Evolutionary conservation across 352 stramenopile genomes (phyloP), one percentile per base, ranked within the genome.

Genomic region (Phytopythium chamaehyphon): DNA sequence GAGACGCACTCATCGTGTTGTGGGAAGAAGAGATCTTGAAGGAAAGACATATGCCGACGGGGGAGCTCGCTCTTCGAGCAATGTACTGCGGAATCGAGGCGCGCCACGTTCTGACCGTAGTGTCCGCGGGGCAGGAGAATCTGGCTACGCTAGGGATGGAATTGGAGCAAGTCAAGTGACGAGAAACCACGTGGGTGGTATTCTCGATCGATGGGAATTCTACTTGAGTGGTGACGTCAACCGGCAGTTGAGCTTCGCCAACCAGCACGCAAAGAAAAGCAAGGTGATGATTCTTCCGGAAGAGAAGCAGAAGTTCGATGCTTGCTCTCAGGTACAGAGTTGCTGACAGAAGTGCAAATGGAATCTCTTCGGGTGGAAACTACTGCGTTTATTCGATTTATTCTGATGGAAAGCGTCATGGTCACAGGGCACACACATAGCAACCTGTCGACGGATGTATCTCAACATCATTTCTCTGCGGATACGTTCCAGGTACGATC

Each of bases 131-230:
- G 8, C 47, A 53, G 22, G 47, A 49, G 11, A 42, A 59, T 4
- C 50, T 69, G 0, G 58, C 24, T 10, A 71, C 72, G 4, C 58
- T 95, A 2, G 76, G 79, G 0, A 90, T 96, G 76, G 86, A 23
- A 83, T 96, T 53, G 86, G 86, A 3, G 73, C 82, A 7, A 92
- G 84, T 51, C 57, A 74, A 24, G 64, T 95, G 38, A 83, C 82
- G 0, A 76, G 76, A 1, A 90, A 91, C 45, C 82, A 94, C 56
- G 80, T 96, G 1, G 86, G 86, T 2, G 86, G 86, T 4, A 66
- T 93, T 11, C 54, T 90, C 6, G 78, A 93, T 40, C 75, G 85
- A 0, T 96, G 83, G 83, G 86, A 96, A 48, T 95, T 95, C 51
- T 93, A 93, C 47, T 49, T 95, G 14, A 85, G 78, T 12, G 86